Percentiles rank a stretch among this genome's conserved stretches.
These are phyloP conservation scores for Colletotrichum endophyticum DNA, from an alignment of 2,329 filamentous ascomycete species.

Conservation along the genomic window DNA sequence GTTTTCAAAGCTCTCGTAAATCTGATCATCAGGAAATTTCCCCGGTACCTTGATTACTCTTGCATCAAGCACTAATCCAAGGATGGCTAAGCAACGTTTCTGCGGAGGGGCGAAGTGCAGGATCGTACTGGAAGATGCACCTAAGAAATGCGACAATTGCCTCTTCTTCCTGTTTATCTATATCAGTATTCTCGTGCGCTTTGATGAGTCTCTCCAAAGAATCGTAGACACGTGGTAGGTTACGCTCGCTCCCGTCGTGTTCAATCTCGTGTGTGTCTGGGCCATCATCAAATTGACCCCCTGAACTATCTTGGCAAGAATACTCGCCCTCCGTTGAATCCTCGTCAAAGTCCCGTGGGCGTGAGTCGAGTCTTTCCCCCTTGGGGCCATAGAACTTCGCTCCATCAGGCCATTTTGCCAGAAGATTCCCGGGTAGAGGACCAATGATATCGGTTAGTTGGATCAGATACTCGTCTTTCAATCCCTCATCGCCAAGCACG, in stretches of 20 bases:
- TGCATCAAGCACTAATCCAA: neutral
- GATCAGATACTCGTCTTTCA: slow-evolving; percentile 19
- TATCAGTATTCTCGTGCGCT: neutral
- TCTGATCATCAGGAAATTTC: neutral
- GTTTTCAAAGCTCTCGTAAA: neutral
- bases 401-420: slow-evolving; percentile 15
- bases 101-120: neutral
- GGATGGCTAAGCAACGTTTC: neutral
- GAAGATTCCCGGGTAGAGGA: slow-evolving; percentile 16
- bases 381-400: slow-evolving; percentile 13
- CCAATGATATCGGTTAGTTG: slow-evolving; percentile 20
- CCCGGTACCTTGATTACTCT: neutral
- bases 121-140: neutral
- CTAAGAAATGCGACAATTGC: neutral
- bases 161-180: neutral
- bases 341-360: neutral
- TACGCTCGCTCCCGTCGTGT: neutral
- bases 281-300: neutral
- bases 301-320: neutral
- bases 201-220: neutral
- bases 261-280: neutral
- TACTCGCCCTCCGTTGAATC: neutral
- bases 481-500: neutral
- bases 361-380: neutral
- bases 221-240: neutral